A percentile compares a stretch with the other conserved stretches of the same genome.
Conservation (phyloP, 331 rosid species). For the Dryas integrifolia region DNA sequence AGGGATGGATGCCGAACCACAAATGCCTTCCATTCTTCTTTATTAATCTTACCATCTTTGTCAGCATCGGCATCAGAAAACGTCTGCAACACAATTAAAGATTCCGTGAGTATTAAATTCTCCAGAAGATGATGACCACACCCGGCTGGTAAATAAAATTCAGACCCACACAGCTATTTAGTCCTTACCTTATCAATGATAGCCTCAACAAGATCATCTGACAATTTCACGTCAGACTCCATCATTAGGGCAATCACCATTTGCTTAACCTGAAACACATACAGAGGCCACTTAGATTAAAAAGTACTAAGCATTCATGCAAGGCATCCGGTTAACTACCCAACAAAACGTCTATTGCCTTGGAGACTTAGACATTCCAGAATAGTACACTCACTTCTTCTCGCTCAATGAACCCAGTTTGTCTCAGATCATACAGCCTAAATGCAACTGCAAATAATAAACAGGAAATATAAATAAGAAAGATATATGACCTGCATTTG, state of each 20-base stretch:
- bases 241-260: conserved; percentile 70
- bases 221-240: conserved; percentile 57
- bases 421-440: conserved; percentile 73
- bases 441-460: conserved; percentile 60
- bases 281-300: conserved; percentile 13
- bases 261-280: conserved; percentile 66
- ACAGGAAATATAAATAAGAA: conserved; percentile 14
- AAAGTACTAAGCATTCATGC: background rate
- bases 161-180: background rate
- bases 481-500: conserved; percentile 13
- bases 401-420: conserved; percentile 76
- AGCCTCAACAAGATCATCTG: conserved; percentile 74
- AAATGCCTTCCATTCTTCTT: conserved; percentile 72
- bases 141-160: background rate
- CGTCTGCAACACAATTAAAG: conserved; percentile 44
- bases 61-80: conserved; percentile 66
- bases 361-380: background rate
- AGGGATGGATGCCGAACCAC: conserved; percentile 54
- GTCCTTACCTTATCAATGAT: conserved; percentile 58
- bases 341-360: background rate
- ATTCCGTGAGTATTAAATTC: background rate
- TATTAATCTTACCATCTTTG: conserved; percentile 69
- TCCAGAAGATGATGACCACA: background rate
- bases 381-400: conserved; percentile 62
- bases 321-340: no score